A percentile compares a stretch with the other conserved stretches of the same genome.
phyloP scores from a whole-genome alignment of 1,284 basidiomycete genomes.

The Apiotrichum domesticum region DNA sequence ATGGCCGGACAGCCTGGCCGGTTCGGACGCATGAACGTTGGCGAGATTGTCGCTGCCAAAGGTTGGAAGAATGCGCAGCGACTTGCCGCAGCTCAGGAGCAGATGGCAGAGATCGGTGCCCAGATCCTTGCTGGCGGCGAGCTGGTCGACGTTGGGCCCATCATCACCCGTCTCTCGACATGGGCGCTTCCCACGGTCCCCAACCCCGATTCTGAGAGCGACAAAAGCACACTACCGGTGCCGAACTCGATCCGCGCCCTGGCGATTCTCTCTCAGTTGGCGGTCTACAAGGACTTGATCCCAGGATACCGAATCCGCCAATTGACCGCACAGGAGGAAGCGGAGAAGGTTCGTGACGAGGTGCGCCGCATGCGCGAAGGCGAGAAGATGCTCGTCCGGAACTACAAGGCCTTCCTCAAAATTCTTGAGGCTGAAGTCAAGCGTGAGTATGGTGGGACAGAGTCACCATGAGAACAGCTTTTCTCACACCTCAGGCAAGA shows the following conservation, averaged over 20 bases:
- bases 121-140: slow-evolving; percentile 72
- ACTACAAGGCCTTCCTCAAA: slow-evolving; percentile 85
- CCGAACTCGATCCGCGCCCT: slow-evolving; percentile 79
- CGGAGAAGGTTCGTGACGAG: slow-evolving; percentile 91
- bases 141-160: slow-evolving; percentile 55
- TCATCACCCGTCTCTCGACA: slow-evolving; percentile 75
- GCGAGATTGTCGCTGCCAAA: slow-evolving; percentile 59
- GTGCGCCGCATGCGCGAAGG: slow-evolving; percentile 86
- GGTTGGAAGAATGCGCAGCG: slow-evolving; percentile 58
- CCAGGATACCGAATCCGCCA: slow-evolving; percentile 79
- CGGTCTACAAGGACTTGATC: slow-evolving; percentile 92
- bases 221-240: slow-evolving; percentile 55
- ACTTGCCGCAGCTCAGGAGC: slow-evolving; percentile 76
- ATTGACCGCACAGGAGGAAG: slow-evolving; percentile 81
- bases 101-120: slow-evolving; percentile 80
- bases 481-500: slow-evolving; percentile 54
- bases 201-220: slow-evolving; percentile 55
- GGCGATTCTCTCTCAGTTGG: slow-evolving; percentile 82
- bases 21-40: slow-evolving; percentile 72
- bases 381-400: slow-evolving; percentile 87
- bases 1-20: slow-evolving; percentile 48
- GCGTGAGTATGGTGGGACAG: slow-evolving; percentile 52
- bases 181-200: slow-evolving; percentile 70
- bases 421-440: slow-evolving; percentile 79
- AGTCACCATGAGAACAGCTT: slow-evolving; percentile 16